Conservation (phyloP, 2,329 filamentous ascomycete genomes). For the Clarireedia paspali region DNA sequence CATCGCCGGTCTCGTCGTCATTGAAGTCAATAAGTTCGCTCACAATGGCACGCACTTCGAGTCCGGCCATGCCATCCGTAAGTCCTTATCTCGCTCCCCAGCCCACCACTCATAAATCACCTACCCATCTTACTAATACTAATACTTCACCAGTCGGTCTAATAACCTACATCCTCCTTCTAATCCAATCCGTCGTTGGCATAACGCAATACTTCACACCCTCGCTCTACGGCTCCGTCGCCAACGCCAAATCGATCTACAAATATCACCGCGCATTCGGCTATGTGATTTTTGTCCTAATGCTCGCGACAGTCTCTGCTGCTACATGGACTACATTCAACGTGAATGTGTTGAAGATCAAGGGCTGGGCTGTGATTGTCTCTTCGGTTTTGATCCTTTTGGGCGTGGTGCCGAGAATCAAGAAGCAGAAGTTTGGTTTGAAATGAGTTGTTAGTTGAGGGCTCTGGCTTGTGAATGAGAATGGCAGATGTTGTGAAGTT, state of each 20-base stretch:
- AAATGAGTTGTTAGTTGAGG: too few species aligned
- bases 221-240: constrained; percentile 65
- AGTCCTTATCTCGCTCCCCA: neutral
- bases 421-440: constrained; percentile 69
- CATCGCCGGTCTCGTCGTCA: constrained; percentile 58
- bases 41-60: constrained; percentile 66
- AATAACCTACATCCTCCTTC: constrained; percentile 60
- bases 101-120: neutral
- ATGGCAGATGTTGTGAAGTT: too few species aligned
- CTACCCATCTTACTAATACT: neutral
- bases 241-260: constrained; percentile 75
- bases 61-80: constrained; percentile 64
- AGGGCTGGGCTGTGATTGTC: constrained; percentile 68
- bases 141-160: constrained; percentile 44
- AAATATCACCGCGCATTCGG: constrained; percentile 81
- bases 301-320: constrained; percentile 66
- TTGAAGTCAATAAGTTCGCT: constrained; percentile 77
- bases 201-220: constrained; percentile 77
- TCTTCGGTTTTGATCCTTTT: constrained; percentile 56
- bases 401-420: constrained; percentile 71
- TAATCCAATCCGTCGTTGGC: constrained; percentile 69
- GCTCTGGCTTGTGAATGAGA: too few species aligned
- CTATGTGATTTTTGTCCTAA: constrained; percentile 63
- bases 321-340: constrained; percentile 75
- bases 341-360: constrained; percentile 57